Percentiles rank a stretch among this genome's conserved stretches.
phyloP scores from a whole-genome alignment of 2,329 filamentous ascomycete genomes.

The Colletotrichum lini region DNA sequence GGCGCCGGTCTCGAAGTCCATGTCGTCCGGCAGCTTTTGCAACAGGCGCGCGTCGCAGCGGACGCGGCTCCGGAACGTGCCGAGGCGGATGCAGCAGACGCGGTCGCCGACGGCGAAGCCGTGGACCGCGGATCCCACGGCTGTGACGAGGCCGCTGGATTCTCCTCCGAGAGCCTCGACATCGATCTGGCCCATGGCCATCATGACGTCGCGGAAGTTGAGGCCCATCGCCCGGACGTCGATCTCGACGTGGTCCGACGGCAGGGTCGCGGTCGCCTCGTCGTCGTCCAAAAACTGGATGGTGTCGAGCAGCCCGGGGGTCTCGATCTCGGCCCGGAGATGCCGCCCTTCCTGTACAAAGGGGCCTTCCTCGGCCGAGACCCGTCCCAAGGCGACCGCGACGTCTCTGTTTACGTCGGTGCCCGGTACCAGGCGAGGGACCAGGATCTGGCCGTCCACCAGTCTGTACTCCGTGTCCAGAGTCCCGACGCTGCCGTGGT shows the following conservation, averaged over 20 bases:
- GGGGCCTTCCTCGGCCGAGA: not conserved
- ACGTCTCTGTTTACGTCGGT: conserved; percentile 13
- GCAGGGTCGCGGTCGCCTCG: not conserved
- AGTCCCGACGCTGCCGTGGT: not conserved
- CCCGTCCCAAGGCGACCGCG: not conserved
- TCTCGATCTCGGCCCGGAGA: conserved; percentile 6
- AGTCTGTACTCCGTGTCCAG: conserved; percentile 1
- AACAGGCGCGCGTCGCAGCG: not conserved
- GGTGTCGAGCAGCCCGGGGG: conserved; percentile 5
- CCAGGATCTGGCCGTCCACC: not conserved
- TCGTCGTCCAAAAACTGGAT: not conserved
- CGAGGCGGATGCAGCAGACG: conserved; percentile 40
- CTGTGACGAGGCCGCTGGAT: conserved; percentile 51
- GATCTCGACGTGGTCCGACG: conserved; percentile 45
- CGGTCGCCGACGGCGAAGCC: conserved; percentile 50
- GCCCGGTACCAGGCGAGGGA: not conserved
- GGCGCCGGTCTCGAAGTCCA: conserved; percentile 48
- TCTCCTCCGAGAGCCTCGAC: conserved; percentile 47
- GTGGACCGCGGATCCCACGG: conserved; percentile 48
- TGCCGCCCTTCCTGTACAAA: conserved; percentile 18
- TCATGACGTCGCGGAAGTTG: conserved; percentile 47
- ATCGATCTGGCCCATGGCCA: conserved; percentile 46
- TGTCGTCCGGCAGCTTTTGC: conserved; percentile 52
- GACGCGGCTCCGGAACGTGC: conserved; percentile 50
- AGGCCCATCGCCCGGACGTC: conserved; percentile 46